phyloP scores from a whole-genome alignment of 2,329 filamentous ascomycete species.

The Aspergillus unguis region DNA sequence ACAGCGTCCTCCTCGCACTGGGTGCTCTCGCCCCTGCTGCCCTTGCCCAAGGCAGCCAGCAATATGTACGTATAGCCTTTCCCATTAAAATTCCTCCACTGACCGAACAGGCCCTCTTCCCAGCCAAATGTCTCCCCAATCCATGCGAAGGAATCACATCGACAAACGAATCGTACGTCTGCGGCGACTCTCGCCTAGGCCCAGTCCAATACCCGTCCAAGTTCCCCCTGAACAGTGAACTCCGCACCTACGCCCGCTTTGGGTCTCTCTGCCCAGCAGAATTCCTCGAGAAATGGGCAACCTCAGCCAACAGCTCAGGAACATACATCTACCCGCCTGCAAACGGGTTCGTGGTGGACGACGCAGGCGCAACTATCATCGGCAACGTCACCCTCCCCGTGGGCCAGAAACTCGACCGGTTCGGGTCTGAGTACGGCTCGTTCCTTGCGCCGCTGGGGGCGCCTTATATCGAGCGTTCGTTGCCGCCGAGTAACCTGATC shows the following conservation, averaged over 20 bases:
- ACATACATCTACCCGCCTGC: conserved; percentile 40
- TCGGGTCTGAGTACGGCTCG: conserved; percentile 46
- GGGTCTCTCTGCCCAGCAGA: conserved; percentile 41
- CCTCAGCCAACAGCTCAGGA: conserved; percentile 1
- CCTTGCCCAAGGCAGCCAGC: neutral
- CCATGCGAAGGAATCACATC: conserved; percentile 34
- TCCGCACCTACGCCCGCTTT: conserved; percentile 40
- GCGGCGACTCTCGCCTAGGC: conserved; percentile 40
- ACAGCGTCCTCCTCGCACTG: neutral
- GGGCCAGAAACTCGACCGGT: conserved; percentile 49
- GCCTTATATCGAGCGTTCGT: conserved; percentile 47
- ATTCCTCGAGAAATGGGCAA: conserved; percentile 31
- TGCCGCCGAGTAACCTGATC: conserved; percentile 48
- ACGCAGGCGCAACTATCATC: conserved; percentile 36
- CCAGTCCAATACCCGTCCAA: conserved; percentile 33
- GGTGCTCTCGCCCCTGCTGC: neutral
- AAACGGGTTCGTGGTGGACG: conserved; percentile 44
- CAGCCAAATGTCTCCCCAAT: conserved; percentile 18
- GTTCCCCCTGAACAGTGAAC: conserved; percentile 30
- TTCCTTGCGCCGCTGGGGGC: conserved; percentile 46
- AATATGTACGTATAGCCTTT: neutral
- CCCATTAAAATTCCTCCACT: neutral
- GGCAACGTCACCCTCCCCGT: conserved; percentile 41
- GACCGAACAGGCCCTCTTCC: conserved; percentile 5
- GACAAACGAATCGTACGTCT: conserved; percentile 32